phyloP scores from a whole-genome alignment of 2,329 filamentous ascomycete genomes.

The Fusarium coffeatum region DNA sequence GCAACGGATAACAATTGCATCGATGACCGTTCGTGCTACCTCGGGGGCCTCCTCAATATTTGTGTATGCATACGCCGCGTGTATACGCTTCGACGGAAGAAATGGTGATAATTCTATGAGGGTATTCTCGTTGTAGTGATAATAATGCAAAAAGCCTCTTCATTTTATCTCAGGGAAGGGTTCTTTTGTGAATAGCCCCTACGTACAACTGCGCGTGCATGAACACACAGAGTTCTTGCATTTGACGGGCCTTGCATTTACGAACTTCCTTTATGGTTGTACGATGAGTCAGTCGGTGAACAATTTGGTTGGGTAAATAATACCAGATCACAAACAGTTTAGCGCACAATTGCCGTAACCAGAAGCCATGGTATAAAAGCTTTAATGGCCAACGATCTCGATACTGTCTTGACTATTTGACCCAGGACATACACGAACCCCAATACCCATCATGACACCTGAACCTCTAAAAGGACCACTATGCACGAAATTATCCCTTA shows the following conservation, averaged over 20 bases:
- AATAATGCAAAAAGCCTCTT: no score
- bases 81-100: accelerated
- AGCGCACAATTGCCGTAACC: not conserved
- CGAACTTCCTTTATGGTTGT: not conserved
- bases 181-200: not conserved
- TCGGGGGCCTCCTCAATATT: no score
- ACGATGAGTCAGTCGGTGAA: not conserved
- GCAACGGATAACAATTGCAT: no score
- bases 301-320: not conserved
- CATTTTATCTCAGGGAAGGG: no score
- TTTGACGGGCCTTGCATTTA: not conserved
- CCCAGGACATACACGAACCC: not conserved
- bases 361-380: not conserved
- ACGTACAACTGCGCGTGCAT: accelerated
- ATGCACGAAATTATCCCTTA: conserved; percentile 2
- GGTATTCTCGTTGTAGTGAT: no score
- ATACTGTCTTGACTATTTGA: not conserved
- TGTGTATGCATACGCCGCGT: no score
- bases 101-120: no score
- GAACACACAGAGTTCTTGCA: accelerated
- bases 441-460: not conserved
- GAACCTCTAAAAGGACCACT: not conserved
- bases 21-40: accelerated
- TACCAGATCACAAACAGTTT: not conserved
- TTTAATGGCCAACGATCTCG: not conserved